A percentile compares a stretch with the other conserved stretches of the same genome.
phyloP scores from a whole-genome alignment of 495 filamentous ascomycete genomes.

The Penicillium maclennaniae region DNA sequence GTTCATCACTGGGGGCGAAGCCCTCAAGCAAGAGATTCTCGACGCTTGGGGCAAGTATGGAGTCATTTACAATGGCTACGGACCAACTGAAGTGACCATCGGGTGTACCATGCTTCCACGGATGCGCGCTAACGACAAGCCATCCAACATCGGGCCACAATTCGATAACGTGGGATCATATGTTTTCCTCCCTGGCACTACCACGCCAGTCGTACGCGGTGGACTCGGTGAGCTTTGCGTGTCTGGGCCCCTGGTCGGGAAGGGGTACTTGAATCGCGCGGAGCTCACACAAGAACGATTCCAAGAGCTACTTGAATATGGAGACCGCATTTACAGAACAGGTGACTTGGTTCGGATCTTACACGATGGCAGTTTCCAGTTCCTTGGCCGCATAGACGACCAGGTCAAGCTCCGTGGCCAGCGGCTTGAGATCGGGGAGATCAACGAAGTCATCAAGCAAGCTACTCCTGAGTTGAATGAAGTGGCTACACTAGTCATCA shows the following conservation, averaged over 20 bases:
- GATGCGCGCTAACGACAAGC: conserved; percentile 64
- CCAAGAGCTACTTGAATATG: conserved; percentile 28
- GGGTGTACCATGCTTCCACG: conserved; percentile 71
- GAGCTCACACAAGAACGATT: conserved; percentile 47
- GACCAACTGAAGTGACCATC: conserved; percentile 88
- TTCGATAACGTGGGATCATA: conserved; percentile 80
- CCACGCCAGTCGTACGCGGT: conserved; percentile 69
- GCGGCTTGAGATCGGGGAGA: conserved; percentile 72
- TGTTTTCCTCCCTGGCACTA: conserved; percentile 66
- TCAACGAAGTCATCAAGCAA: conserved; percentile 52
- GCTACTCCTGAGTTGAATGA: conserved; percentile 30
- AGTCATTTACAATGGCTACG: conserved; percentile 53
- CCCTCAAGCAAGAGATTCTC: conserved; percentile 42
- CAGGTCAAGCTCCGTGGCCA: conserved; percentile 80
- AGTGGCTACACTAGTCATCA: conserved; percentile 39
- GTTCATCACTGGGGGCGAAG: conserved; percentile 43
- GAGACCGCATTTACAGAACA: conserved; percentile 45
- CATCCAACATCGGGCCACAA: conserved; percentile 81
- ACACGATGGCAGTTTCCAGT: conserved; percentile 50
- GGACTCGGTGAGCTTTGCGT: conserved; percentile 84
- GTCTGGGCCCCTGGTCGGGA: conserved; percentile 79
- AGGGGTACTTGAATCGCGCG: conserved; percentile 77
- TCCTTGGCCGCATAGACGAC: conserved; percentile 70
- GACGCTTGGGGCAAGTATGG: conserved; percentile 43
- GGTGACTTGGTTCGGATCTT: conserved; percentile 48